Percentiles rank a stretch among this genome's conserved stretches.
Conservation (phyloP, 306 rosid species). For the barrel medic (Medicago truncatula) region DNA sequence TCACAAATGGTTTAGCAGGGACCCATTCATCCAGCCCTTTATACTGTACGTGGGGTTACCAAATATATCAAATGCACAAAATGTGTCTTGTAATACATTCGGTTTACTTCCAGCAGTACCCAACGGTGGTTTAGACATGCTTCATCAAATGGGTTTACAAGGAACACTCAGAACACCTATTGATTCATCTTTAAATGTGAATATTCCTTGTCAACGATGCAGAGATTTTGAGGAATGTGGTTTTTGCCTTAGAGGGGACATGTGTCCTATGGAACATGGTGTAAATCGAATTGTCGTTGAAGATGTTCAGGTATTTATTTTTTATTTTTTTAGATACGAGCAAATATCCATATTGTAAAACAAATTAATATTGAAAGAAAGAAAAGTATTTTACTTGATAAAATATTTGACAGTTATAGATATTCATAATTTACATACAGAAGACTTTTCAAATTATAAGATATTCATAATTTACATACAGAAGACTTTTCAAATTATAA, state of each 20-base stretch:
- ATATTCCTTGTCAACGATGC: constrained; percentile 85
- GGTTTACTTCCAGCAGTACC: constrained; percentile 84
- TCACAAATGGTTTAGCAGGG: constrained; percentile 88
- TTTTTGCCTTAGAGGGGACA: constrained; percentile 97
- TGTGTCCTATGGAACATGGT: constrained; percentile 99
- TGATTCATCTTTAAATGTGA: constrained; percentile 76
- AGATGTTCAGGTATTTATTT: constrained; percentile 94
- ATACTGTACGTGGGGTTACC: constrained; percentile 83
- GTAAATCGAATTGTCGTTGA: constrained; percentile 94
- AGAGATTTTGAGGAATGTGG: constrained; percentile 99
- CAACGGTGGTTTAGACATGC: constrained; percentile 80
- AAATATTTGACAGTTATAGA: not conserved
- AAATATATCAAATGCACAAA: constrained; percentile 81
- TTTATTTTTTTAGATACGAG: constrained; percentile 21
- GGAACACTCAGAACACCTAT: constrained; percentile 86
- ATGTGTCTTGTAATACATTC: constrained; percentile 85
- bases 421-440: not conserved
- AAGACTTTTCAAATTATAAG: constrained; percentile 14
- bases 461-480: not conserved
- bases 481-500: constrained; percentile 8
- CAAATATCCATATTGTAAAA: constrained; percentile 15
- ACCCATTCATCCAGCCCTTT: constrained; percentile 72
- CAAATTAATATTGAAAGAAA: not conserved
- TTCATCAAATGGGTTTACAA: constrained; percentile 86
- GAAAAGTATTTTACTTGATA: not conserved